phyloP scores from a whole-genome alignment of 2,329 filamentous ascomycete species.

The Aspergillus carbonarius region DNA sequence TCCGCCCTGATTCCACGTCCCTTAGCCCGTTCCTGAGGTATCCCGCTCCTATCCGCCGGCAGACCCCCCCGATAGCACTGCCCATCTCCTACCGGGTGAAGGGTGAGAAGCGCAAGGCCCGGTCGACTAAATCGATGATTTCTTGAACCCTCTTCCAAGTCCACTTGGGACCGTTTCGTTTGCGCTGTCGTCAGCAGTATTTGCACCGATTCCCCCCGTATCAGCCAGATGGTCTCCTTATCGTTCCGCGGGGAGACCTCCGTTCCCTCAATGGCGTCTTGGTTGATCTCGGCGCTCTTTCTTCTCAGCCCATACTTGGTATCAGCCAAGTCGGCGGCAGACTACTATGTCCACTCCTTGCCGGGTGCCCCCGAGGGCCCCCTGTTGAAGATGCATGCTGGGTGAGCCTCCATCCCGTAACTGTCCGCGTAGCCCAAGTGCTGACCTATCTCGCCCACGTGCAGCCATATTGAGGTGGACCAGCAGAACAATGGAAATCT shows the following conservation, averaged over 20 bases:
- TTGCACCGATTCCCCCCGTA: not conserved
- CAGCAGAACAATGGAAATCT: slow-evolving; percentile 85
- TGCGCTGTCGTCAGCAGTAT: not conserved
- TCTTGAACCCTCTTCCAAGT: slow-evolving; percentile 16
- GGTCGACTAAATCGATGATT: slow-evolving; percentile 15
- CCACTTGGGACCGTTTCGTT: slow-evolving; percentile 17
- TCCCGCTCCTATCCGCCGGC: not conserved
- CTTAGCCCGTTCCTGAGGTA: not conserved
- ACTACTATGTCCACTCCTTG: slow-evolving; percentile 85
- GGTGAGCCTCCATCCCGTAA: slow-evolving; percentile 57
- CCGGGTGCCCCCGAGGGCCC: slow-evolving; percentile 80
- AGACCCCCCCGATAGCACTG: not conserved
- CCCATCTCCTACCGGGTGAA: not conserved
- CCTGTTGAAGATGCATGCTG: slow-evolving; percentile 94
- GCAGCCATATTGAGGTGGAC: slow-evolving; percentile 86
- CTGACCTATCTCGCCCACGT: slow-evolving; percentile 1
- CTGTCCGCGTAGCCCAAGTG: not conserved
- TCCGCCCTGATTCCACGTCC: no score
- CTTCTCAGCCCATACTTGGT: slow-evolving; percentile 25
- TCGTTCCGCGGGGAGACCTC: slow-evolving; percentile 17
- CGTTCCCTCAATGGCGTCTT: slow-evolving; percentile 21
- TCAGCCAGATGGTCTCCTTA: slow-evolving; percentile 21
- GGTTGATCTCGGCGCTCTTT: slow-evolving; percentile 27
- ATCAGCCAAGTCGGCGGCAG: slow-evolving; percentile 62
- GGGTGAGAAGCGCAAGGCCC: not conserved